Percentiles rank a stretch among this genome's conserved stretches.
Evolutionary conservation across 768 basidiomycete species (phyloP).

Genomic region (Pisolithus marmoratus): DNA sequence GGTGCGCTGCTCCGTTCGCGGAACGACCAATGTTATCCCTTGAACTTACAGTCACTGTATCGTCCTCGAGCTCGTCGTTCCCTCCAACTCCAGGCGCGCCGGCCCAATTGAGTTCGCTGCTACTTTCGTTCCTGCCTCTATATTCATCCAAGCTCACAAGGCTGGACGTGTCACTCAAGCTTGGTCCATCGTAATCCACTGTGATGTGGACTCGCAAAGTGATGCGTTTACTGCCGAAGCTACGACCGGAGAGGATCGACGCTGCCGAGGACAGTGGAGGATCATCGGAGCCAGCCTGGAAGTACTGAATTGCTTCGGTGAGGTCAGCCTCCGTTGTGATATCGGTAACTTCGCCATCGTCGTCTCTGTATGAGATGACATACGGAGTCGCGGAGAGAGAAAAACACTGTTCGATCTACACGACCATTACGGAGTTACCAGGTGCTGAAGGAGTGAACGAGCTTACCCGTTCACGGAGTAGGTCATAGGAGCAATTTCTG

Average conservation of each 20-base stretch:
- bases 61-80: slow-evolving; percentile 53
- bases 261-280: slow-evolving; percentile 63
- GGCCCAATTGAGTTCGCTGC: slow-evolving; percentile 37
- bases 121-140: slow-evolving; percentile 52
- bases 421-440: neutral
- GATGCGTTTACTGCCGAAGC: slow-evolving; percentile 64
- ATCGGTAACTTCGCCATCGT: slow-evolving; percentile 73
- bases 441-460: neutral
- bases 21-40: slow-evolving; percentile 40
- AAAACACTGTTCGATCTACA: slow-evolving; percentile 82
- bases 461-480: slow-evolving; percentile 67
- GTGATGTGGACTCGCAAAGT: slow-evolving; percentile 70
- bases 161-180: slow-evolving; percentile 84
- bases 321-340: slow-evolving; percentile 71
- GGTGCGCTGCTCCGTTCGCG: slow-evolving; percentile 1
- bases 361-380: slow-evolving; percentile 78
- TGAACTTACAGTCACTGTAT: slow-evolving; percentile 74
- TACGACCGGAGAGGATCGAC: slow-evolving; percentile 63
- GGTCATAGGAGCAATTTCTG: slow-evolving; percentile 70
- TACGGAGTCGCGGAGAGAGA: slow-evolving; percentile 66
- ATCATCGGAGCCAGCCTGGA: slow-evolving; percentile 71
- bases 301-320: slow-evolving; percentile 84
- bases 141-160: slow-evolving; percentile 75
- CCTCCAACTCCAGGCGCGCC: slow-evolving; percentile 42
- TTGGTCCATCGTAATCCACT: slow-evolving; percentile 89